Conservation (phyloP, 2,329 filamentous ascomycete species). For the Botryotinia globosa region DNA sequence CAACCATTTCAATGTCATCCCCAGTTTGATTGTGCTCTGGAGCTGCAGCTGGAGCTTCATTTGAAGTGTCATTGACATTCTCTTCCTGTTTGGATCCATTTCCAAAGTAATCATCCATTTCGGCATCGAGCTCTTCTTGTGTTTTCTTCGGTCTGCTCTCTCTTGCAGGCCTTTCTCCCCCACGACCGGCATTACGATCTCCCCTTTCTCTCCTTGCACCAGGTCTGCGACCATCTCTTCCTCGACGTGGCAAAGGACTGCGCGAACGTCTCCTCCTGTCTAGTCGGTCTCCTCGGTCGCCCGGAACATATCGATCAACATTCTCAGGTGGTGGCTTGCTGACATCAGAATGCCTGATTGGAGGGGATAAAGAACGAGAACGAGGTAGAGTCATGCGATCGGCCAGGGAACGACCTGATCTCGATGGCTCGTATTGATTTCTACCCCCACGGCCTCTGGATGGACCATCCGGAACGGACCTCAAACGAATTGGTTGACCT, state of each 20-base stretch:
- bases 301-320: slow-evolving; percentile 40
- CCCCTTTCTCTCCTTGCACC: slow-evolving; percentile 41
- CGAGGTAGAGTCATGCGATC: slow-evolving; percentile 59
- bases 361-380: slow-evolving; percentile 59
- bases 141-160: slow-evolving; percentile 71
- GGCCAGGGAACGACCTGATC: slow-evolving; percentile 54
- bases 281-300: slow-evolving; percentile 30
- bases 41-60: slow-evolving; percentile 32
- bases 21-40: slow-evolving; percentile 38
- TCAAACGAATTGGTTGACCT: slow-evolving; percentile 78
- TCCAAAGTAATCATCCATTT: slow-evolving; percentile 92
- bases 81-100: slow-evolving; percentile 41
- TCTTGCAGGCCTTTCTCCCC: slow-evolving; percentile 44
- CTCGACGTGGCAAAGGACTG: slow-evolving; percentile 55
- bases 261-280: slow-evolving; percentile 47
- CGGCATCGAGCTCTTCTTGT: slow-evolving; percentile 87
- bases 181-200: slow-evolving; percentile 44
- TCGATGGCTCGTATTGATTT: slow-evolving; percentile 57
- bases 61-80: slow-evolving; percentile 35
- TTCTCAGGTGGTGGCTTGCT: slow-evolving; percentile 37
- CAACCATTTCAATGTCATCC: slow-evolving; percentile 69
- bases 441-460: slow-evolving; percentile 41
- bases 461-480: slow-evolving; percentile 56
- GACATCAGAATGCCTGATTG: slow-evolving; percentile 42
- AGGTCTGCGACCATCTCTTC: slow-evolving; percentile 51